A percentile compares a stretch with the other conserved stretches of the same genome.
These are phyloP conservation scores for Pythium brachiatum DNA, from an alignment of 352 stramenopile genomes.

Conservation along the genomic window DNA sequence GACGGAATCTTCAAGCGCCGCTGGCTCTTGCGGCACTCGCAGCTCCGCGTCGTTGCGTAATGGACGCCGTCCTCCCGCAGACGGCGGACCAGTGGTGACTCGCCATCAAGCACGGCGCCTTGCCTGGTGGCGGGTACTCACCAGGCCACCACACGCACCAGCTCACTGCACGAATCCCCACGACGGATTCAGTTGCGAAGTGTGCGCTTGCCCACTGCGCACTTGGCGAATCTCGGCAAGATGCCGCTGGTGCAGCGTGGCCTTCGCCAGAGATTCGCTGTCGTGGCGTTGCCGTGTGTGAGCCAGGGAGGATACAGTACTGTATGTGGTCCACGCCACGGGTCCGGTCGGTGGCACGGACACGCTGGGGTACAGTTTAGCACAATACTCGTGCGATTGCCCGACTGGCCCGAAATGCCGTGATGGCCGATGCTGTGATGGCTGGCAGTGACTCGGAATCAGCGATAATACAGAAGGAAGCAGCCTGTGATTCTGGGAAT, in stretches of 20 bases:
- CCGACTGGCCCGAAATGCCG: background rate
- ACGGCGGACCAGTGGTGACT: too few relatives aligned
- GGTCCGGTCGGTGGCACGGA: background rate
- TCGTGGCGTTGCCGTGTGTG: background rate
- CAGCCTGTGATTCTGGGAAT: too few relatives aligned
- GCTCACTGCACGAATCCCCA: background rate
- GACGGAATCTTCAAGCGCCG: background rate
- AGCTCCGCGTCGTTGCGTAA: background rate
- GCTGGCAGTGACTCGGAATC: background rate
- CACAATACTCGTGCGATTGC: background rate
- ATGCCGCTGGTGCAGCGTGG: background rate
- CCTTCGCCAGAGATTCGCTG: background rate
- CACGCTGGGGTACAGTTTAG: background rate
- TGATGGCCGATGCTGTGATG: background rate
- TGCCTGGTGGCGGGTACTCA: background rate
- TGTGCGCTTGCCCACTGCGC: background rate
- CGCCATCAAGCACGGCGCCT: too few relatives aligned
- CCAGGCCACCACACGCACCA: background rate
- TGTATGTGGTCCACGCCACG: background rate
- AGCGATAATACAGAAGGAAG: too few relatives aligned
- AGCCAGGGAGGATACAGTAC: background rate
- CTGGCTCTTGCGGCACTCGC: too few relatives aligned
- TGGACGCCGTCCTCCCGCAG: background rate
- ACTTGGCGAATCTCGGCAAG: background rate
- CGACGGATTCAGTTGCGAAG: background rate